phyloP scores from a whole-genome alignment of 2,329 filamentous ascomycete species.

The Bisporella sp. region DNA sequence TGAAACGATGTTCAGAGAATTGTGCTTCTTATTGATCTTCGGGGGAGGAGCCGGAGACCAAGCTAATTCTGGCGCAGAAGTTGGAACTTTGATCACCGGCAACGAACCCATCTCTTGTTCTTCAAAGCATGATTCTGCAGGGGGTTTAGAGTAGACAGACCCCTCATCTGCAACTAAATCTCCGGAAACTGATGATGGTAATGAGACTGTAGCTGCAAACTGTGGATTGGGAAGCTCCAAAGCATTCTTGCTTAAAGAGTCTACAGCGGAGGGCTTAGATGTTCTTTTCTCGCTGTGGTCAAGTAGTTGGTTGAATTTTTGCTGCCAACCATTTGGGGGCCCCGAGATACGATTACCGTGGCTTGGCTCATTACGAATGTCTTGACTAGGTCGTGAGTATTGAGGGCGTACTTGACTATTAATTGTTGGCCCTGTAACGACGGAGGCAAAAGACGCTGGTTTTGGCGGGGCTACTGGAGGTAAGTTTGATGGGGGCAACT shows the following conservation, averaged over 20 bases:
- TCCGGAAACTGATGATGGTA: conserved; percentile 38
- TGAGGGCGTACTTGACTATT: conserved; percentile 20
- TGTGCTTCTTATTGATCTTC: not conserved
- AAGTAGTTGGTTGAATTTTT: conserved; percentile 72
- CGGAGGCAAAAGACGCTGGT: conserved; percentile 36
- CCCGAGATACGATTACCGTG: conserved; percentile 3
- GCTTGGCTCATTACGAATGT: conserved; percentile 27
- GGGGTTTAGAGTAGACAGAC: conserved; percentile 53
- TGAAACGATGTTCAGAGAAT: not conserved
- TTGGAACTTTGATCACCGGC: conserved; percentile 63
- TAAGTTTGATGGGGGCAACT: conserved; percentile 52
- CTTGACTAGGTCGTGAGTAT: conserved; percentile 33
- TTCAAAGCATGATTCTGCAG: conserved; percentile 75
- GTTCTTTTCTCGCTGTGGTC: conserved; percentile 49
- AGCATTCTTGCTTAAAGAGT: conserved; percentile 60
- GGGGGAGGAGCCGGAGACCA: conserved; percentile 52
- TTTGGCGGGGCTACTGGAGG: conserved; percentile 36
- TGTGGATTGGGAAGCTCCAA: conserved; percentile 48
- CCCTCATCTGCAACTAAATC: conserved; percentile 32
- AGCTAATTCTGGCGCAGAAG: conserved; percentile 51
- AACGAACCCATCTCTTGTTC: conserved; percentile 74
- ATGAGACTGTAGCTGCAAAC: conserved; percentile 57
- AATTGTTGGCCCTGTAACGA: conserved; percentile 25
- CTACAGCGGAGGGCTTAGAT: conserved; percentile 54
- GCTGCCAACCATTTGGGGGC: conserved; percentile 57